These are phyloP conservation scores for Pseudogymnoascus sp. DNA, from an alignment of 2,329 filamentous ascomycete genomes.

Conservation along the genomic window DNA sequence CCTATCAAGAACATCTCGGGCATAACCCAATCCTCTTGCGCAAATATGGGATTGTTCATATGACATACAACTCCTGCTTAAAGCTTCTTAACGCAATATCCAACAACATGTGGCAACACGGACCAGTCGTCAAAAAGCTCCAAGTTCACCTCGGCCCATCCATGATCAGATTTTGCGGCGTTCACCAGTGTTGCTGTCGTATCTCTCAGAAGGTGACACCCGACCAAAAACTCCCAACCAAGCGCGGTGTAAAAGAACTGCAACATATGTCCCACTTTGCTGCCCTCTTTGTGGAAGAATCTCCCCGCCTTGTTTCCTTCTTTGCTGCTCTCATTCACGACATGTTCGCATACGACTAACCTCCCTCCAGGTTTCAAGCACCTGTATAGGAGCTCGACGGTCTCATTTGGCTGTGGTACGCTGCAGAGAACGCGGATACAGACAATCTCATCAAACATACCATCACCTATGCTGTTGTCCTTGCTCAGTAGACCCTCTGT, in stretches of 20 bases:
- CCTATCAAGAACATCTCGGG: too few relatives aligned
- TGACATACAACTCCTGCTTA: neutral
- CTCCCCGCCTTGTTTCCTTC: neutral
- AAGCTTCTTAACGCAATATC: constrained; percentile 7
- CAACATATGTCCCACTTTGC: neutral
- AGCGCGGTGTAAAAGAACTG: neutral
- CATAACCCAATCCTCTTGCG: too few relatives aligned
- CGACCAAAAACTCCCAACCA: neutral
- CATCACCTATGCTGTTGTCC: neutral
- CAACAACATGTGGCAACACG: neutral
- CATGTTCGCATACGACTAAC: neutral
- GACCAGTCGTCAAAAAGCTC: neutral
- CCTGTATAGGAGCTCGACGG: neutral
- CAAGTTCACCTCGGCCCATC: neutral
- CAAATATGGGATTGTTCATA: neutral
- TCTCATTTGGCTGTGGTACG: neutral
- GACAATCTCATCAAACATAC: neutral
- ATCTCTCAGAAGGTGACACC: neutral
- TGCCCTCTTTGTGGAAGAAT: neutral
- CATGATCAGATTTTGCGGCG: neutral
- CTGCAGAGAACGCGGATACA: neutral
- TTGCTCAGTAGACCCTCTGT: neutral
- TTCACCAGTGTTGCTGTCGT: neutral
- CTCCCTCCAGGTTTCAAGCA: neutral
- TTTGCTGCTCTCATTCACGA: neutral